Percentiles rank a stretch among this genome's conserved stretches.
Evolutionary conservation across 164 flowering plant genomes (phyloP).

Genomic region (Piper betle): DNA sequence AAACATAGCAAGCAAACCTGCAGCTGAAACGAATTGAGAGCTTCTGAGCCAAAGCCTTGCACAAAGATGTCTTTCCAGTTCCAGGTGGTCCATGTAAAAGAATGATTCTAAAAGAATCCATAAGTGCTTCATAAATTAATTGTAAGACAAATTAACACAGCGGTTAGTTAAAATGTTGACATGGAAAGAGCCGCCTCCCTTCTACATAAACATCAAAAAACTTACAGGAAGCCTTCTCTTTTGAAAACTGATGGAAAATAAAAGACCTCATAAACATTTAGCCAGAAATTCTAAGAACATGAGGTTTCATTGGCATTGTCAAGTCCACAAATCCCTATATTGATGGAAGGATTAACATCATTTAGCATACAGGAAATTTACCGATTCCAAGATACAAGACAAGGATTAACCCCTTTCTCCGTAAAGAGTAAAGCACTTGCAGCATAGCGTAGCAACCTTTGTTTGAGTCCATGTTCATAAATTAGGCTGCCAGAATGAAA

Average conservation of each 20-base stretch:
- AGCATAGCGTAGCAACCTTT: conserved; percentile 82
- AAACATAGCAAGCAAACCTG: conserved; percentile 31
- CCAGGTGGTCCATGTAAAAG: conserved; percentile 99
- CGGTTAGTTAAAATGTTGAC: not conserved
- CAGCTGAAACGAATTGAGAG: conserved; percentile 72
- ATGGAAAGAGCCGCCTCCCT: not conserved
- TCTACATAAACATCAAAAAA: not conserved
- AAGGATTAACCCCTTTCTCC: conserved; percentile 84
- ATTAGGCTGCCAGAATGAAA: conserved; percentile 56
- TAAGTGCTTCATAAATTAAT: not conserved
- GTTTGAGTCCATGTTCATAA: conserved; percentile 88
- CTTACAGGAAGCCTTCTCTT: not conserved
- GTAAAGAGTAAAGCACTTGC: conserved; percentile 91
- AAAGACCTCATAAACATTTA: not conserved
- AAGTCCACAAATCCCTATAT: not conserved
- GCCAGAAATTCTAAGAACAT: not conserved
- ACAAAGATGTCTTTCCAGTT: conserved; percentile 95
- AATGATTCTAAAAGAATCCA: conserved; percentile 47
- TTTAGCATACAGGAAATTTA: conserved; percentile 9
- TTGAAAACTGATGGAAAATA: not conserved
- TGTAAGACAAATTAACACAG: too few relatives aligned
- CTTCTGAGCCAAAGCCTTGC: conserved; percentile 96
- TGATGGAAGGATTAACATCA: not conserved
- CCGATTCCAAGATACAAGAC: conserved; percentile 98
- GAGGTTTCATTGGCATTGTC: not conserved